These are phyloP conservation scores for Malassezia globosa DNA, from an alignment of 1,284 basidiomycete genomes.

Conservation along the genomic window DNA sequence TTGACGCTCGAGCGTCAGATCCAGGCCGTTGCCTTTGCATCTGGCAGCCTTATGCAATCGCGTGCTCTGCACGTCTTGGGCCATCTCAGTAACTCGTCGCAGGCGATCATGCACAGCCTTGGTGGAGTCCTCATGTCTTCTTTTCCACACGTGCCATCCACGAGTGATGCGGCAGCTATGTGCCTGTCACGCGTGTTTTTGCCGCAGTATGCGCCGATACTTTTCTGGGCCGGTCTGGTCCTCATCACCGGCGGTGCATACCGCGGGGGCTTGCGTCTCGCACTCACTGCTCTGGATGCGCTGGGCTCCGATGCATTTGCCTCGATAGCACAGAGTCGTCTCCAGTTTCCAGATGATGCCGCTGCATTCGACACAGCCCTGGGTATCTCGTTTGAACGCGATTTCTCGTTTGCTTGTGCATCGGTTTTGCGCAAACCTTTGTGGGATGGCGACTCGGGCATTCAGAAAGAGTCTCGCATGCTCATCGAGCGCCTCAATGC, in stretches of 20 bases:
- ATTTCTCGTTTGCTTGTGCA: conserved; percentile 8
- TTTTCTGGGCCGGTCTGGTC: conserved; percentile 11
- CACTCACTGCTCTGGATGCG: background rate
- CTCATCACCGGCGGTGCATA: background rate
- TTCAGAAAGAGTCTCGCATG: background rate
- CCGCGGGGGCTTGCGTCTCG: background rate
- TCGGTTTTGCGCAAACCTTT: conserved; percentile 2
- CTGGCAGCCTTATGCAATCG: background rate
- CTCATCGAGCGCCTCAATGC: background rate
- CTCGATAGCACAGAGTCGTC: background rate
- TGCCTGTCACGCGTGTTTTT: conserved; percentile 1
- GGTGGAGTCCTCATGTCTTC: background rate
- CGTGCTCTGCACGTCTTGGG: conserved; percentile 1
- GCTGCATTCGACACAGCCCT: background rate
- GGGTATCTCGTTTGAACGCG: conserved; percentile 8
- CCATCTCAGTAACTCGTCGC: background rate
- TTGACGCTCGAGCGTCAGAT: background rate
- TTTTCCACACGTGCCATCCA: background rate
- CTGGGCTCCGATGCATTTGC: background rate
- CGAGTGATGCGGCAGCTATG: background rate
- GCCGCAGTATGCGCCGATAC: background rate
- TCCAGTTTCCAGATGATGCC: background rate
- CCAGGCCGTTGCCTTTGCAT: background rate
- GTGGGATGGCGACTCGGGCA: background rate
- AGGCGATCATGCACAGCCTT: background rate